Evolutionary conservation across 1,284 basidiomycete species (phyloP).

Genomic region (Coriolopsis trogii): DNA sequence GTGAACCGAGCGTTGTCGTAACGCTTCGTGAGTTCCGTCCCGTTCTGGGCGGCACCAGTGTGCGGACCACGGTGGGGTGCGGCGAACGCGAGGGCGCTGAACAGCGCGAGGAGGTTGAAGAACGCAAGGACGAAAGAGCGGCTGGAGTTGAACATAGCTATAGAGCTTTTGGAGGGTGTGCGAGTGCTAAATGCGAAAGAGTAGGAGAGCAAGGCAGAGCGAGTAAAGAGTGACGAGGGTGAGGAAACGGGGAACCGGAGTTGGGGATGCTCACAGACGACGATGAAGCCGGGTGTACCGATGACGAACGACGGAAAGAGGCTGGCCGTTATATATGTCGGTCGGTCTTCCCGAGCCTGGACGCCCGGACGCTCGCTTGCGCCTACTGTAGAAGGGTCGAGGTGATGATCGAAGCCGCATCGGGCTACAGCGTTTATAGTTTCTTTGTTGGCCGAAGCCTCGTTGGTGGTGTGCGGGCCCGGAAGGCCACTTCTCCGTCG

Average conservation of each 20-base stretch:
- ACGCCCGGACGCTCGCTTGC: constrained; percentile 1
- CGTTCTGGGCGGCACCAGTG: not conserved
- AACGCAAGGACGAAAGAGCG: constrained; percentile 19
- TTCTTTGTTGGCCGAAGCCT: not conserved
- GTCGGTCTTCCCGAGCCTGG: not conserved
- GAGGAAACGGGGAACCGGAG: not conserved
- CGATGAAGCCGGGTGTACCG: not conserved
- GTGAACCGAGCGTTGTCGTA: constrained; percentile 36
- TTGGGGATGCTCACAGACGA: not conserved
- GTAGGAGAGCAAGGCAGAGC: constrained; percentile 3
- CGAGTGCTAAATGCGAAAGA: not conserved
- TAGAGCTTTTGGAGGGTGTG: not conserved
- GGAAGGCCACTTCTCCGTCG: not conserved
- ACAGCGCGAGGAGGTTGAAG: constrained; percentile 11
- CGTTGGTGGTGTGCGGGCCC: not conserved
- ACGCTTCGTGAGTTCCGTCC: constrained; percentile 24
- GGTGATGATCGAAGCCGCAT: constrained; percentile 1
- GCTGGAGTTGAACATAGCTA: constrained; percentile 18
- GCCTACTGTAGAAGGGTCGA: constrained; percentile 5
- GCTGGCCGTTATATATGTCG: constrained; percentile 10
- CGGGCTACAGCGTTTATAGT: not conserved
- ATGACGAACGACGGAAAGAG: not conserved
- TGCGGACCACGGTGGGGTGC: constrained; percentile 1
- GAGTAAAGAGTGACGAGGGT: not conserved
- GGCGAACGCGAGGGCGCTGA: constrained; percentile 8